Evolutionary conservation across 495 filamentous ascomycete genomes (phyloP).

Genomic region (Penicillium fimorum): DNA sequence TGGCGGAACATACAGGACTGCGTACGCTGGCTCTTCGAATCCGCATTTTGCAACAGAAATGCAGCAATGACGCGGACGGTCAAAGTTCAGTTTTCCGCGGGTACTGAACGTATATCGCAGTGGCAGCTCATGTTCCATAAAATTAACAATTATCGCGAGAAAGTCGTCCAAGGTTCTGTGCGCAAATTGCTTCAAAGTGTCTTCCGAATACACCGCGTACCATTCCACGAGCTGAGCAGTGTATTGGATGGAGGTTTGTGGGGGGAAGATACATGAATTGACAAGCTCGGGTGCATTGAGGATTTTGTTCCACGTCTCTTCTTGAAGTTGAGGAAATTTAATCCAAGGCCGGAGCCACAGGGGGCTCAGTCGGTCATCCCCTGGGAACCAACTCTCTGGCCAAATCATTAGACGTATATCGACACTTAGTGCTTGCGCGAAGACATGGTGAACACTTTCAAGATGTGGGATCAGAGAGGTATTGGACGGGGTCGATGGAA

Average conservation of each 20-base stretch:
- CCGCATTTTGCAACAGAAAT: background rate
- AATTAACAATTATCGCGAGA: constrained; percentile 15
- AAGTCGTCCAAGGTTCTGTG: constrained; percentile 21
- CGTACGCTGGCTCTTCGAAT: background rate
- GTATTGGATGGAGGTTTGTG: constrained; percentile 10
- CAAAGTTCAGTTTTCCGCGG: background rate
- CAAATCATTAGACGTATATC: background rate
- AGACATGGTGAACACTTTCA: background rate
- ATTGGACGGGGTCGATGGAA: background rate
- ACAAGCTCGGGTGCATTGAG: constrained; percentile 9
- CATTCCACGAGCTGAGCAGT: constrained; percentile 12
- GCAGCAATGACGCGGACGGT: background rate
- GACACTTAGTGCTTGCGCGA: background rate
- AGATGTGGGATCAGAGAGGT: background rate
- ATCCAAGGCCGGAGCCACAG: background rate
- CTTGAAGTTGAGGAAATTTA: constrained; percentile 18
- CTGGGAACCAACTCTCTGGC: background rate
- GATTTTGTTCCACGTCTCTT: constrained; percentile 22
- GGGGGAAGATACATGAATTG: constrained; percentile 14
- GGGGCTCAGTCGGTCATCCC: background rate
- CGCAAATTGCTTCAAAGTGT: constrained; percentile 16
- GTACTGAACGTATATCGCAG: constrained; percentile 13
- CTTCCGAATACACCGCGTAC: constrained; percentile 19
- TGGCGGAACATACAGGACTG: background rate
- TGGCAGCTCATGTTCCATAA: constrained; percentile 10